These are phyloP conservation scores for Rhododendron molle DNA, from an alignment of 148 eudicot species.

Conservation along the genomic window DNA sequence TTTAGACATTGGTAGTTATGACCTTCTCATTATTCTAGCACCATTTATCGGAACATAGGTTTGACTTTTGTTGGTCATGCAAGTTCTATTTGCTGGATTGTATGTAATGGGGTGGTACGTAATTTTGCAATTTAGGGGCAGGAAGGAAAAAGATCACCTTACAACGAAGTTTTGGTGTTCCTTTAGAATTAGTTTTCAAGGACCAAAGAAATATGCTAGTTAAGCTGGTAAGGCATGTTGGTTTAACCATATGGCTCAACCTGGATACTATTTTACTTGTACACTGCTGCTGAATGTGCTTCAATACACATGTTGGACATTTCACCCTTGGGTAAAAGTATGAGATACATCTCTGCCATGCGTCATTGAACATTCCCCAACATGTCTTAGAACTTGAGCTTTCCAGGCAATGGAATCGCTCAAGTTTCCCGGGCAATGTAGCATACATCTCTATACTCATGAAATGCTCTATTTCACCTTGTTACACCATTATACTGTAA, in stretches of 20 bases:
- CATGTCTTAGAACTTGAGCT: neutral
- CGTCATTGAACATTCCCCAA: neutral
- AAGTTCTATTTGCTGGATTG: neutral
- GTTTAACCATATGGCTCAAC: neutral
- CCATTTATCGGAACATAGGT: neutral
- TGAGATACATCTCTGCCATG: neutral
- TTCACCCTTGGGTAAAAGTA: neutral
- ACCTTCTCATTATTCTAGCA: neutral
- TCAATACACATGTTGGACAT: neutral
- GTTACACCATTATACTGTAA: neutral
- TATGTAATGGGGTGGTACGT: neutral
- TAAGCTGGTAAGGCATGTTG: neutral
- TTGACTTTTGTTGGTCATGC: constrained; percentile 1
- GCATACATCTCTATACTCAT: neutral
- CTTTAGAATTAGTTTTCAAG: neutral
- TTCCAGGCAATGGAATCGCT: neutral
- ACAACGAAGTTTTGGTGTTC: neutral
- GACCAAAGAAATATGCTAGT: neutral
- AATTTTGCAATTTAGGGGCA: neutral
- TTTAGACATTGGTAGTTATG: neutral
- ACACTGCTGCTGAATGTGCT: neutral
- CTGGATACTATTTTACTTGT: neutral
- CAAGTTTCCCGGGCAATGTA: neutral
- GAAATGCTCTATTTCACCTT: neutral
- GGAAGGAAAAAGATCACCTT: neutral